Evolutionary conservation across 805 yeast species (phyloP), one percentile per base, ranked within the genome.

Genomic region (Teunomyces cretensis): DNA sequence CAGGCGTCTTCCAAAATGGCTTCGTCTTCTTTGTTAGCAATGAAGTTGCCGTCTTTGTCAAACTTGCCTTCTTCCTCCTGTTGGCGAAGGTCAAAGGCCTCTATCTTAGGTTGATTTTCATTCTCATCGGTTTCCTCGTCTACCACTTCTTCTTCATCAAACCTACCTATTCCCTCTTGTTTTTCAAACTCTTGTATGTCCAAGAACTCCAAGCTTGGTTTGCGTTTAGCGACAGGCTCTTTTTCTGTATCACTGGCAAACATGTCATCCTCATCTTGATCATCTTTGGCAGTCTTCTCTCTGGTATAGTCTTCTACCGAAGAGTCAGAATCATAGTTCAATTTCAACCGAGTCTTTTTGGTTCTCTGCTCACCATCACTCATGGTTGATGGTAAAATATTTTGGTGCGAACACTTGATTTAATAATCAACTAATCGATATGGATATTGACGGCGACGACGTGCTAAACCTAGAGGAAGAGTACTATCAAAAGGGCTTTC

Each of bases 401-500:
- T 26, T 37, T 27, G 28, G 14, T 27, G 28, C 27, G 26, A 33
- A 6, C 13, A 6, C 6, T 17, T 22, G 1, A 11, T 14, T 61
- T 81, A 43, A 52, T 51, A 31, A 44, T 35, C 17, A 35, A 13
- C 15, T 51, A 31, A 44, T 35, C 17, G 19, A 13, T 9, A 35
- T 35, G 38, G 38, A 35, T 24, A 35, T 58, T 12, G 86, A 83
- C 47, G 49, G 65, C 13, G 74, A 69, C 31, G 79, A 74, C 9
- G 67, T 83, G 6, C 62, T 87, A 32, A 74, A 80, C 52, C 58
- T 85, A 22, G 96, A 88, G 56, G 72, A 79, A 32, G 70, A 76
- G 57, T 73, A 56, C 61, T 90, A 88, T 58, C 61, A 76, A 5
- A 80, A 80, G 48, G 97, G 97, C 1, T 86, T 65, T 58, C 55